Evolutionary conservation across 352 stramenopile genomes (phyloP).

Genomic region (Phytophthora pini): DNA sequence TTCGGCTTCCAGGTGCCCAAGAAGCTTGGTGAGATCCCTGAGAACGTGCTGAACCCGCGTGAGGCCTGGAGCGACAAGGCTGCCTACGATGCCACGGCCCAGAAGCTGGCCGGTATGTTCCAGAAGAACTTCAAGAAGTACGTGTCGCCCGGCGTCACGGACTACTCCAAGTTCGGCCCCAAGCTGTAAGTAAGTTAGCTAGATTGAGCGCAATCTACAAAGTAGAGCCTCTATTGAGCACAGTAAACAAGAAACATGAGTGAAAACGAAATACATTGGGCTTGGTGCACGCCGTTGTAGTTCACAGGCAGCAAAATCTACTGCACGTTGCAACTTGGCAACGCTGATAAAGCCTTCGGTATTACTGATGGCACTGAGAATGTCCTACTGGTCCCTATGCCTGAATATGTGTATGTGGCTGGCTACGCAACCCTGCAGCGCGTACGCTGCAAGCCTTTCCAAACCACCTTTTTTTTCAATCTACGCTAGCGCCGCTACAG

Average conservation of each 20-base stretch:
- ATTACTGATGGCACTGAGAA: too few species aligned
- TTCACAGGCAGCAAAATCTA: too few species aligned
- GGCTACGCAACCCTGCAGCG: too few species aligned
- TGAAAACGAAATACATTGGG: constrained; percentile 12
- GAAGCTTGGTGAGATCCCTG: constrained; percentile 86
- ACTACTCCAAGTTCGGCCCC: constrained; percentile 97
- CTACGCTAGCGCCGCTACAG: too few species aligned
- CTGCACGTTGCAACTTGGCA: too few species aligned
- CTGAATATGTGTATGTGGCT: too few species aligned
- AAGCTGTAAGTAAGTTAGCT: constrained; percentile 68
- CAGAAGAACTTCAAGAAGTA: constrained; percentile 98
- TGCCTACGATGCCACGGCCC: constrained; percentile 91
- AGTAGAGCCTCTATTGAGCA: constrained; percentile 19
- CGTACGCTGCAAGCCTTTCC: too few species aligned
- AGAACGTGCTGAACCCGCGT: constrained; percentile 91
- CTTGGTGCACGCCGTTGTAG: too few species aligned
- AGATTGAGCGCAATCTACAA: not conserved
- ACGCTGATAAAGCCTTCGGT: too few species aligned
- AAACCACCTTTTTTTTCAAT: too few species aligned
- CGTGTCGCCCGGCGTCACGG: constrained; percentile 91
- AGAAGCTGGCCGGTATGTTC: constrained; percentile 97
- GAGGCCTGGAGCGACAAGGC: constrained; percentile 94
- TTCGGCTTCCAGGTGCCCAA: constrained; percentile 96
- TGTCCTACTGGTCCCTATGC: too few species aligned
- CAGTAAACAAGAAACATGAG: constrained; percentile 23